Evolutionary conservation across 306 rosid genomes (phyloP).

Genomic region (Cyamopsis tetragonoloba): DNA sequence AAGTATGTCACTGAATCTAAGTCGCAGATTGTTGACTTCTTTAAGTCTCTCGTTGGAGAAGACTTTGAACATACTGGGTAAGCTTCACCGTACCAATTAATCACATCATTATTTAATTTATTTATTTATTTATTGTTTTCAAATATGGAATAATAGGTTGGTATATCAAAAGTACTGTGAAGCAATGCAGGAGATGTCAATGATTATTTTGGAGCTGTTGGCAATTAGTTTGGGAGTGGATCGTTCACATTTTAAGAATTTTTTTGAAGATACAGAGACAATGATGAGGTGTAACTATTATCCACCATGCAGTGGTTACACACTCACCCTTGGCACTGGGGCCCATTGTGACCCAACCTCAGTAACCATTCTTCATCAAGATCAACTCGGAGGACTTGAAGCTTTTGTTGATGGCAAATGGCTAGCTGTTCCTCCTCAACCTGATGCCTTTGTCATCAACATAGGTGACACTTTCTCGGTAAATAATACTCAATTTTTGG

Average conservation of each 20-base stretch:
- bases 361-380: constrained; percentile 64
- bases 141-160: too few species aligned
- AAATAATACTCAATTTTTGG: too few species aligned
- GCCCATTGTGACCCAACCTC: constrained; percentile 74
- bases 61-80: constrained; percentile 47
- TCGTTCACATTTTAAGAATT: constrained; percentile 24
- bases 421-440: constrained; percentile 46
- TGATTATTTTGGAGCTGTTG: constrained; percentile 49
- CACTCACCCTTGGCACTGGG: constrained; percentile 59
- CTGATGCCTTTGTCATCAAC: constrained; percentile 61
- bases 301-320: constrained; percentile 46
- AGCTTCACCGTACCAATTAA: background rate
- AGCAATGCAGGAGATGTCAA: constrained; percentile 43
- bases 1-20: background rate
- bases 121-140: too few species aligned
- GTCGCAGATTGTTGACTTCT: constrained; percentile 34
- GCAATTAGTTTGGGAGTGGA: constrained; percentile 58
- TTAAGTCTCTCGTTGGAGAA: constrained; percentile 38
- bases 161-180: constrained; percentile 55
- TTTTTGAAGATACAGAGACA: constrained; percentile 50
- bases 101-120: too few species aligned
- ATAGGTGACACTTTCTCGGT: constrained; percentile 75
- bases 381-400: constrained; percentile 62
- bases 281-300: constrained; percentile 63
- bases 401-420: constrained; percentile 49